Evolutionary conservation across 164 flowering plant genomes (phyloP).

Genomic region (Liriodendron chinense): DNA sequence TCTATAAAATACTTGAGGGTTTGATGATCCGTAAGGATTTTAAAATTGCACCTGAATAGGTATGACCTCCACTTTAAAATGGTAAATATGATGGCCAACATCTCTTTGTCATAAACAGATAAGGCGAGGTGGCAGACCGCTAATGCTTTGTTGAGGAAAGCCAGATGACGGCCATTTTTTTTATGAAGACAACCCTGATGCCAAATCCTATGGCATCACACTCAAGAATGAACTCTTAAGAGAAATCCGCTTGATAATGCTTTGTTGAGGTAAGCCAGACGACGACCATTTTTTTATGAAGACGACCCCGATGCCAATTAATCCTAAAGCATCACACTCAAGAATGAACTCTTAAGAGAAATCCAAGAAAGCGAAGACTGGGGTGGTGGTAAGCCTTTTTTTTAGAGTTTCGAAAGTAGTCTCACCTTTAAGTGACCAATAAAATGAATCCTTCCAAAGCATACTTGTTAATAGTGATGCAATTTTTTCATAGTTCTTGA

Average conservation of each 20-base stretch:
- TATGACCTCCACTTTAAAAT: slow-evolving; percentile 1
- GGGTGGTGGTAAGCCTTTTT: too few species aligned
- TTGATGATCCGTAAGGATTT: background rate
- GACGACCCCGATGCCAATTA: too few species aligned
- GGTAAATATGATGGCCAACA: background rate
- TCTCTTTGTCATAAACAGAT: background rate
- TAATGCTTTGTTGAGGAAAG: background rate
- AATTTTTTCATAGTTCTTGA: background rate
- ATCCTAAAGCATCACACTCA: background rate
- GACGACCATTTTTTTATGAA: too few species aligned
- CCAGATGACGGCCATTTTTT: background rate
- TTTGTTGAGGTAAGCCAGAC: too few species aligned
- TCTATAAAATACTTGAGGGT: background rate
- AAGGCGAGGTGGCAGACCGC: background rate
- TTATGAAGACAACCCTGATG: background rate
- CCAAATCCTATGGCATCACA: background rate
- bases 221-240: background rate
- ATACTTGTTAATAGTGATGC: background rate
- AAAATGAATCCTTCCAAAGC: background rate
- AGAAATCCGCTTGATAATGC: background rate
- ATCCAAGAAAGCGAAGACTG: background rate
- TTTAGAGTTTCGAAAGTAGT: background rate
- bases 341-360: background rate
- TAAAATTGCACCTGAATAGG: background rate
- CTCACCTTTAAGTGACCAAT: background rate